Base-by-base conservation (phyloP, 1,284 basidiomycete genomes). In the Ceratobasidium sp. region DNA sequence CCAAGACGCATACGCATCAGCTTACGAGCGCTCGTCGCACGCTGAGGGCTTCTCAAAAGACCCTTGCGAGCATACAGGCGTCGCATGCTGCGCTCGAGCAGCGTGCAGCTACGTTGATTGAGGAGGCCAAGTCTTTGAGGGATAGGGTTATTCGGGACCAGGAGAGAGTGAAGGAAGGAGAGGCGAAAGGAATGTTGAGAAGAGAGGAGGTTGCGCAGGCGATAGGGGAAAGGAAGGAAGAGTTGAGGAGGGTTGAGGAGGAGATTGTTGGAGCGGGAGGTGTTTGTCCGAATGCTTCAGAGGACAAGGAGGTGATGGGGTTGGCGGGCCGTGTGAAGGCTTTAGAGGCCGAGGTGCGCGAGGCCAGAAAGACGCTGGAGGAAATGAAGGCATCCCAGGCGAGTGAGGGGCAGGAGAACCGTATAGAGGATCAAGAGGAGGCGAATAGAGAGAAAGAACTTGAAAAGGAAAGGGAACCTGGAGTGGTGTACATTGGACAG, bases 201-300 rank as follows among this genome's bases (percentile, higher is more conserved):
- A 71, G 66, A 24, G 80, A 85, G 45, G 81, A 84, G 41, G 77
- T 91, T 67, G 80, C 82, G 69, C 84, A 86, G 71, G 86, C 88
- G 77, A 81, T 93, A 78, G 89, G 90, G 77, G 81, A 80, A 74
- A 90, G 90, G 82, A 86, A 84, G 80, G 86, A 85, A 75, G 91
- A 94, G 81, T 89, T 94, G 67, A 89, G 66, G 45, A 71, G 86
- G 76, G 86, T 88, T 33, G 89, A 91, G 51, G 94, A 96, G 82
- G 90, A 93, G 75, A 86, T 87, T 36, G 83, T 91, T 29, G 81
- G 84, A 36, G 19, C n/a, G 31, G 24, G n/a, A 33, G 65, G 51
- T 17, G 36, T 2, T 33, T 57, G 29, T 57, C 53, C 56, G 14
- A 57, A 57, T 33, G 56, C 29, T 29, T 24, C 41, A 24, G 63